Evolutionary conservation across 129 eudicot genomes (phyloP), one percentile per base, ranked within the genome.

Genomic region (Artemisia annua): DNA sequence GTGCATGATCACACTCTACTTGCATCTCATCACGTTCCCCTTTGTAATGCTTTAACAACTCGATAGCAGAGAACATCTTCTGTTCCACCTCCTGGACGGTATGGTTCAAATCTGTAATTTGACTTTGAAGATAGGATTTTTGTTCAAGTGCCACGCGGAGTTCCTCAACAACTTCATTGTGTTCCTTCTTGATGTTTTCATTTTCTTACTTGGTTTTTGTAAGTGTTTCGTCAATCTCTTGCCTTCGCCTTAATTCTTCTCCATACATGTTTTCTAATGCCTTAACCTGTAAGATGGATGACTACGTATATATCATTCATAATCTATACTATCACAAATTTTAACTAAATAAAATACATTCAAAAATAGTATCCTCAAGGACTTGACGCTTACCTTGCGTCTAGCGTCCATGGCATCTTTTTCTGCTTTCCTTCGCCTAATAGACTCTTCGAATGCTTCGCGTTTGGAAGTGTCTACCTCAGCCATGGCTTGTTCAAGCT

Each of bases 361-460:
- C 8, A 5, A 32, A 39, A 39, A 39, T 4, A 39, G 9, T 7
- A 39, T 39, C 14, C 63, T 39, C 46, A 39, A 35, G 48, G 53
- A 39, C 67, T 56, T 56, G 46, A 68, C 58, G 43, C 43, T 85
- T 86, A 90, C 99, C 86, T 78, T 86, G 82, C 79, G 85, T 51
- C 74, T 75, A 71, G 97, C 99, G 58, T 79, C 90, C 54, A 85
- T 86, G 63, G 90, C 91, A 26, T 83, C 87, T 69, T 78, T 88
- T 84, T 95, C 97, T 63, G 97, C 97, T 78, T 88, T 86, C 72
- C 81, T 80, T 57, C 96, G 91, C 83, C 79, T 88, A 43, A 78
- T 59, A 28, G 99, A 88, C 88, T 90, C 99, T 68, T 88, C 87
- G 78, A 59, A 85, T 58, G 96, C 96, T 55, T 90, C 93, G 57